A percentile compares a stretch with the other conserved stretches of the same genome.
phyloP scores from a whole-genome alignment of 352 stramenopile genomes.

The Nothophytophthora sp. region DNA sequence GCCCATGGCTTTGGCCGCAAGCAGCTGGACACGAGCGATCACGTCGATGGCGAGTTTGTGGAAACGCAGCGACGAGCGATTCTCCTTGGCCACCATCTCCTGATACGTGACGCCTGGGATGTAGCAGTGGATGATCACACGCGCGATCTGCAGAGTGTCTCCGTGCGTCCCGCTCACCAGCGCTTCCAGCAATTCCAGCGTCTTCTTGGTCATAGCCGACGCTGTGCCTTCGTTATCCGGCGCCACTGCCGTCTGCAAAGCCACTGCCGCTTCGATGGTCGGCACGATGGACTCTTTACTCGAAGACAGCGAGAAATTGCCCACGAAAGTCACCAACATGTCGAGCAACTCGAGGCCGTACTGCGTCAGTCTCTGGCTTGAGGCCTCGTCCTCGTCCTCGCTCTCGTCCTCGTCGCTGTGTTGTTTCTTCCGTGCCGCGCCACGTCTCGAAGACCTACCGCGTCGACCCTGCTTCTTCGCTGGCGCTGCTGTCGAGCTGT shows the following conservation, averaged over 20 bases:
- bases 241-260: constrained; percentile 49
- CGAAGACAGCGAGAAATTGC: constrained; percentile 57
- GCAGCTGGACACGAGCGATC: constrained; percentile 38
- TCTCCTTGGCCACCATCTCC: constrained; percentile 55
- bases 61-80: constrained; percentile 55
- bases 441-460: constrained; percentile 3
- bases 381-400: constrained; percentile 26
- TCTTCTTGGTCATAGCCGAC: constrained; percentile 34
- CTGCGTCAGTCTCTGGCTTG: constrained; percentile 40
- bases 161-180: constrained; percentile 58
- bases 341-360: constrained; percentile 63
- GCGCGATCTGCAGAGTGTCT: constrained; percentile 49
- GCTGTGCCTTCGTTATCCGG: constrained; percentile 42
- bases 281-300: constrained; percentile 77
- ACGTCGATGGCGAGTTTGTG: constrained; percentile 67
- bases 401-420: constrained; percentile 30
- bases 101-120: constrained; percentile 71
- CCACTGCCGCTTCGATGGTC: constrained; percentile 66
- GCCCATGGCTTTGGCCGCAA: constrained; percentile 15
- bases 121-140: constrained; percentile 73
- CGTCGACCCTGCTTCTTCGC: constrained; percentile 12
- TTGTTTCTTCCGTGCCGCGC: constrained; percentile 10
- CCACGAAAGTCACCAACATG: constrained; percentile 59
- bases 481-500: neutral
- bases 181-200: constrained; percentile 43